phyloP scores from a whole-genome alignment of 192 early-diverging fungal species.

The Coemansia sp. region DNA sequence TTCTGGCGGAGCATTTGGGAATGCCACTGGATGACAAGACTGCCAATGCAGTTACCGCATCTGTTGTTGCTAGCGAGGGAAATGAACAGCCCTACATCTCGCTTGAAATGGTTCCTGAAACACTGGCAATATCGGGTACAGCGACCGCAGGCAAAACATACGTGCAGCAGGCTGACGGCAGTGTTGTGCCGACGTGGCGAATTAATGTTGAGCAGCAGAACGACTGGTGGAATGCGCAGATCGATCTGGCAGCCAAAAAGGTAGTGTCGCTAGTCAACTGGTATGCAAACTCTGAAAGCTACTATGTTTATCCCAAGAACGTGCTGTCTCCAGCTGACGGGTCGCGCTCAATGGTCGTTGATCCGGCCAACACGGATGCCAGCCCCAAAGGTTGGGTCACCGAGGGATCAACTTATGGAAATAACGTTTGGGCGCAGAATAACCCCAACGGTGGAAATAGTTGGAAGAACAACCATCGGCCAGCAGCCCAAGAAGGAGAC shows the following conservation, averaged over 20 bases:
- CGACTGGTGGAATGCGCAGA: conserved; percentile 79
- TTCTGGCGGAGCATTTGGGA: not conserved
- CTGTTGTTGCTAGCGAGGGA: not conserved
- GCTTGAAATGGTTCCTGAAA: conserved; percentile 46
- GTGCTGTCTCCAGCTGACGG: conserved; percentile 78
- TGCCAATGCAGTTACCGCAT: not conserved
- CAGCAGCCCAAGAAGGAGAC: not conserved
- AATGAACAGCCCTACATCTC: not conserved
- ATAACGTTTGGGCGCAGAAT: conserved; percentile 94
- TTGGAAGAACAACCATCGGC: conserved; percentile 84
- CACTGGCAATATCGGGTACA: conserved; percentile 10
- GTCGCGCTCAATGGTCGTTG: conserved; percentile 54
- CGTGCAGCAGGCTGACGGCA: conserved; percentile 61
- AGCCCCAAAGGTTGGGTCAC: conserved; percentile 88
- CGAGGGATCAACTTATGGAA: conserved; percentile 66
- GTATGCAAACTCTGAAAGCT: conserved; percentile 72
- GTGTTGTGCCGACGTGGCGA: conserved; percentile 76
- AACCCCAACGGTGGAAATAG: conserved; percentile 73
- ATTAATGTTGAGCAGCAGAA: conserved; percentile 77
- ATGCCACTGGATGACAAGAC: not conserved
- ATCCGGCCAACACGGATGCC: conserved; percentile 59
- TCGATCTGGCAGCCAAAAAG: conserved; percentile 61
- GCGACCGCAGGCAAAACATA: conserved; percentile 62
- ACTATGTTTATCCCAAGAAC: conserved; percentile 81
- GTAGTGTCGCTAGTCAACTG: conserved; percentile 78